Evolutionary conservation across 202 grass and related monocot species (phyloP).

Genomic region (Brachypodium distachyon): DNA sequence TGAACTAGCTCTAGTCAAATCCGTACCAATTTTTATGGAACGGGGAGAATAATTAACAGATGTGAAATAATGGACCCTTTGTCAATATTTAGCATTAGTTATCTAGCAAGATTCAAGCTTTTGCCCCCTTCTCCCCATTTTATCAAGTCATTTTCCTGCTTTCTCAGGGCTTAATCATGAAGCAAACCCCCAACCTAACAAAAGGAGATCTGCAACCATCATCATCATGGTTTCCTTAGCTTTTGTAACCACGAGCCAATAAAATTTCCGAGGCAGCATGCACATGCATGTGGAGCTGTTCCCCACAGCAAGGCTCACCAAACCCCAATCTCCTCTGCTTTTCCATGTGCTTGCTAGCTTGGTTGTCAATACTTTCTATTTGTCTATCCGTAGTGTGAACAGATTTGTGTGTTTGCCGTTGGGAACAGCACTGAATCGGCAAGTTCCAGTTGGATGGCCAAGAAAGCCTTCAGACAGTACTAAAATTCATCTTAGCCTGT

Average conservation of each 20-base stretch:
- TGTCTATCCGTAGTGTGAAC: not conserved
- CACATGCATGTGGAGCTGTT: constrained; percentile 13
- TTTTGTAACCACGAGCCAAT: constrained; percentile 26
- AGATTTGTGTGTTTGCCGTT: not conserved
- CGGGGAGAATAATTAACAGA: not conserved
- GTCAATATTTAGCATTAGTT: not conserved
- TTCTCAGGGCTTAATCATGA: constrained; percentile 30
- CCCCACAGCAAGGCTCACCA: constrained; percentile 20
- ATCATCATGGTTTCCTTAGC: constrained; percentile 5
- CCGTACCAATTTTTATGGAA: too few relatives aligned
- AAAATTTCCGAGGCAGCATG: not conserved
- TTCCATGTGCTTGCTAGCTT: not conserved
- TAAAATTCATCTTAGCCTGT: not conserved
- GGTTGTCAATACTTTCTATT: not conserved
- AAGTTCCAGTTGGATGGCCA: not conserved
- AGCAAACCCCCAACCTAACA: constrained; percentile 43
- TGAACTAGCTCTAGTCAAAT: too few relatives aligned
- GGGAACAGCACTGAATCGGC: not conserved
- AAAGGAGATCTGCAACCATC: constrained; percentile 9
- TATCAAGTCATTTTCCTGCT: constrained; percentile 19
- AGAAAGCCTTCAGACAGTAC: not conserved
- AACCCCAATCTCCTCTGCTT: not conserved
- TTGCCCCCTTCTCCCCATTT: not conserved
- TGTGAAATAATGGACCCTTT: not conserved
- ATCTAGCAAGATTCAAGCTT: not conserved